These are phyloP conservation scores for Streptanthus diversifolius DNA, from an alignment of 345 rosid genomes.

Conservation along the genomic window DNA sequence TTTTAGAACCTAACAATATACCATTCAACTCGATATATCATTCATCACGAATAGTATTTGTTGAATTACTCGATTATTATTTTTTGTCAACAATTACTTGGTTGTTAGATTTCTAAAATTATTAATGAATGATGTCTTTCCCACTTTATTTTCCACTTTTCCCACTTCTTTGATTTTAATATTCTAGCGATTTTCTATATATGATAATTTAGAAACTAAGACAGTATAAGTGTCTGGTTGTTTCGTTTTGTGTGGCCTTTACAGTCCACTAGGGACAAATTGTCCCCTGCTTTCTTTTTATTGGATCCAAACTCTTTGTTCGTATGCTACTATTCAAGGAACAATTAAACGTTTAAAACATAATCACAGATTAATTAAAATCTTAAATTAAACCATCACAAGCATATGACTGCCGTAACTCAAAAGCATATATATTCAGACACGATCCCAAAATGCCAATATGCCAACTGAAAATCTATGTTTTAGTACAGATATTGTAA, in stretches of 20 bases:
- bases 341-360: not conserved
- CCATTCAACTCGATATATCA: not conserved
- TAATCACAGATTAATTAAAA: not conserved
- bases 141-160: not conserved
- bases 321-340: conserved; percentile 5
- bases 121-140: not conserved
- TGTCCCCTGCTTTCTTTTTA: conserved; percentile 19
- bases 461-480: not conserved
- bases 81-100: too few relatives aligned
- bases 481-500: not conserved
- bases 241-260: conserved; percentile 28
- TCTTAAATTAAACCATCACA: not conserved
- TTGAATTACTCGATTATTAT: too few relatives aligned
- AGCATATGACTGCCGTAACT: not conserved
- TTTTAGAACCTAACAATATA: too few relatives aligned
- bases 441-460: not conserved
- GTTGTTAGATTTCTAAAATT: not conserved
- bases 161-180: not conserved
- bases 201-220: not conserved
- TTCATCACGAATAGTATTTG: not conserved
- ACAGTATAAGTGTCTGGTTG: conserved; percentile 16
- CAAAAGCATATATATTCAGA: not conserved
- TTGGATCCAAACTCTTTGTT: conserved; percentile 27
- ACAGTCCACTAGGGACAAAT: conserved; percentile 21
- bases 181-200: not conserved